phyloP scores from a whole-genome alignment of 2,329 filamentous ascomycete species.

The Trichoderma sp. region DNA sequence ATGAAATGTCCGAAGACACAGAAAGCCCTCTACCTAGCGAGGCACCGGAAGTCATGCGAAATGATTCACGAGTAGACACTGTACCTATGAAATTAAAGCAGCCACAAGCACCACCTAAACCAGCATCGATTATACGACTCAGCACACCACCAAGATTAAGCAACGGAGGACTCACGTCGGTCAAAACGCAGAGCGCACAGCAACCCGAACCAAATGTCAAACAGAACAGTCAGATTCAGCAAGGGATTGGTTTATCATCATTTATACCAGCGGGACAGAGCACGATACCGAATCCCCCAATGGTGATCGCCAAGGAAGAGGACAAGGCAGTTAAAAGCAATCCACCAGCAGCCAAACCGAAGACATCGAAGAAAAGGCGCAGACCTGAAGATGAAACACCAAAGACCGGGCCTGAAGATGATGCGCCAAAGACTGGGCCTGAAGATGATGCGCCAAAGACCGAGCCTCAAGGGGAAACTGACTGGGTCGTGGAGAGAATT shows the following conservation, averaged over 20 bases:
- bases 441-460: neutral
- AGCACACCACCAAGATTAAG: neutral
- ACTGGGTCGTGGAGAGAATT: conserved; percentile 45
- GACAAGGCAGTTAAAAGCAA: neutral
- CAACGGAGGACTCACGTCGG: neutral
- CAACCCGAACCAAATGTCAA: neutral
- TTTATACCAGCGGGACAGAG: neutral
- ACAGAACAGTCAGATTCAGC: neutral
- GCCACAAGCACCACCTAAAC: neutral
- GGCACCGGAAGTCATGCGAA: neutral
- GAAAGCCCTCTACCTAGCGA: neutral
- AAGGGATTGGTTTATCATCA: neutral
- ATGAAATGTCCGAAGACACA: neutral
- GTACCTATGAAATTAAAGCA: neutral
- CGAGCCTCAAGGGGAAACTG: conserved; percentile 24
- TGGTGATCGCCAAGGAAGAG: neutral
- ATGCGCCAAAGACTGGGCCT: neutral
- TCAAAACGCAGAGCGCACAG: neutral
- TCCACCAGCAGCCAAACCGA: neutral
- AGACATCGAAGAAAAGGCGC: neutral
- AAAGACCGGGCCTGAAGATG: neutral
- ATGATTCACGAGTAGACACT: neutral
- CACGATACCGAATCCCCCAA: neutral
- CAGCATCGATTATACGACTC: neutral
- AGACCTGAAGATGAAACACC: neutral